phyloP scores from a whole-genome alignment of 2,329 filamentous ascomycete species.

The Fusarium nisikadoi region DNA sequence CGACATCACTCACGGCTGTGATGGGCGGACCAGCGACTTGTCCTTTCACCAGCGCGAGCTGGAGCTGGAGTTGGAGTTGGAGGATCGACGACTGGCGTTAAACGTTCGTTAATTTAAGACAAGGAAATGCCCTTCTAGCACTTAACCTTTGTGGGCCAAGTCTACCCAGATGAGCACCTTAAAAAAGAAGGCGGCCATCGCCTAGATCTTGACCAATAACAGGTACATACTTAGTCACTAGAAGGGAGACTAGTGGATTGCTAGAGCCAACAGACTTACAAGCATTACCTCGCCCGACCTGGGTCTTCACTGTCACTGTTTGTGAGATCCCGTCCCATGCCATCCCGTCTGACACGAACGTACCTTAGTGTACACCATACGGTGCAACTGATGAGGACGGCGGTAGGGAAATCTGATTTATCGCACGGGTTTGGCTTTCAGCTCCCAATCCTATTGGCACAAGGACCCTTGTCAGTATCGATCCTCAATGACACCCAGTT shows the following conservation, averaged over 20 bases:
- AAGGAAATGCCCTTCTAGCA: background rate
- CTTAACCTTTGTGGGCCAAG: background rate
- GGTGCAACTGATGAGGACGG: background rate
- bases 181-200: slow-evolving; percentile 16
- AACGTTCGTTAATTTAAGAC: background rate
- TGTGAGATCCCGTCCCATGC: background rate
- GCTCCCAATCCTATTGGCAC: background rate
- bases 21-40: background rate
- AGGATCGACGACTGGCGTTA: background rate
- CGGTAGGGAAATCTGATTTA: background rate
- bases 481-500: slow-evolving; percentile 11
- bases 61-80: background rate
- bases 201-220: background rate
- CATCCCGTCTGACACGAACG: background rate
- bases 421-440: slow-evolving; percentile 1
- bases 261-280: slow-evolving; percentile 31
- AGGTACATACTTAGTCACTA: too few species aligned
- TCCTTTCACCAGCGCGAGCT: background rate
- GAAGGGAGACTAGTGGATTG: background rate
- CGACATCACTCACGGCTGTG: background rate
- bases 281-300: slow-evolving; percentile 10
- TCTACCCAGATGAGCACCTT: background rate
- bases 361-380: background rate
- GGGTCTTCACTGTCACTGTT: background rate
- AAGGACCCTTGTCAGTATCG: background rate